Base-by-base conservation (phyloP, 345 rosid species). In the Dovyalis caffra region DNA sequence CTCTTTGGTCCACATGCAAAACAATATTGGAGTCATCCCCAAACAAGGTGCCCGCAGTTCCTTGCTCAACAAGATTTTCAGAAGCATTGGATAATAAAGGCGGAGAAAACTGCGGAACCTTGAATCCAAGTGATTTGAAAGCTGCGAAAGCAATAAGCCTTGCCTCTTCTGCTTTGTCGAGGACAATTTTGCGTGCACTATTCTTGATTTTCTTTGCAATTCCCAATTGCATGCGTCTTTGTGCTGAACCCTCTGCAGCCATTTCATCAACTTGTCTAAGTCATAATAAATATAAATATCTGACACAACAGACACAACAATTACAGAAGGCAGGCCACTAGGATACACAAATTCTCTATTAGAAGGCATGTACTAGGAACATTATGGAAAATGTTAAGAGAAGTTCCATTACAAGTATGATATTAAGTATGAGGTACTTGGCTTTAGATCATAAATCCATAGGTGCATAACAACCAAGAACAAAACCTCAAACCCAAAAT, bases 91-190 rank as follows among this genome's bases (percentile, higher is more conserved):
- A 47, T 15, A 81, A 73, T 60, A 79, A 66, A 51, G 93, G 89
- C 47, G 60, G 85, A 70, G 97, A 85, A 80, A 93, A 79, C 70
- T 88, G 95, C 29, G 88, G 86, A 63, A 93, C 82, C 79, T 83
- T 81, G 66, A 91, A 80, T 63, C 99, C 98, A 74, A 95, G 96
- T 58, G 99, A 88, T 84, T 90, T 91, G 77, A 90, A 93, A 76
- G 96, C 91, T 67, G 94, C 86, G 81, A 95, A 95, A 79, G 98
- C 99, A 85, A 92, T 91, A 73, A 85, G 78, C 82, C 95, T 87
- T 35, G 98, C 99, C 83, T 92, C 99, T 89, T 95, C 98, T 28
- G 98, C 98, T 87, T 95, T 93, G 77, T 93, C 98, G 75, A 93
- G 90, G 74, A 95, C 99, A 85, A 95, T 90, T 89, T 90, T 95